phyloP scores from a whole-genome alignment of 495 filamentous ascomycete genomes.

The Penicillium coffeae region DNA sequence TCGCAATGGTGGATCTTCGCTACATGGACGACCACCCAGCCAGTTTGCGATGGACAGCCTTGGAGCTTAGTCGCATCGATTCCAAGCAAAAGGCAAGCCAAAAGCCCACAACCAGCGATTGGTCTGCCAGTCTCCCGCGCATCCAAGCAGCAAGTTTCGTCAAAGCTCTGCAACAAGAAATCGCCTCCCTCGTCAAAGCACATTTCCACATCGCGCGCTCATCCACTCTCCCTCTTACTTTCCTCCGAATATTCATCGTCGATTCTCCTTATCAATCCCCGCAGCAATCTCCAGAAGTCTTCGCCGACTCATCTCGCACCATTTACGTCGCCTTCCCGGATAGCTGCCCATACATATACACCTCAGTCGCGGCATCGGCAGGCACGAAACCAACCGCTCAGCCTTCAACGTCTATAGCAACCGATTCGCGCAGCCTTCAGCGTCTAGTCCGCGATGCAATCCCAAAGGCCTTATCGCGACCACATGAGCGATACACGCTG shows the following conservation, averaged over 20 bases:
- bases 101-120: conserved; percentile 24
- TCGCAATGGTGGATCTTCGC: conserved; percentile 76
- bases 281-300: conserved; percentile 33
- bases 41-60: conserved; percentile 70
- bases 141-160: conserved; percentile 76
- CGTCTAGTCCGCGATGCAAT: conserved; percentile 69
- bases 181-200: conserved; percentile 70
- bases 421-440: conserved; percentile 60
- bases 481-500: conserved; percentile 63
- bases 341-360: conserved; percentile 68
- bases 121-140: conserved; percentile 54
- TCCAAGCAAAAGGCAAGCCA: conserved; percentile 4
- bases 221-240: conserved; percentile 56
- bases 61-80: conserved; percentile 49
- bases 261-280: conserved; percentile 67
- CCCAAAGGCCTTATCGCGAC: conserved; percentile 70
- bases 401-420: conserved; percentile 26
- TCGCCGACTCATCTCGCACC: conserved; percentile 54
- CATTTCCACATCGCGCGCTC: conserved; percentile 73
- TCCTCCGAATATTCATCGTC: conserved; percentile 70
- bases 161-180: conserved; percentile 63
- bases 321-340: conserved; percentile 79
- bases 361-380: conserved; percentile 51
- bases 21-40: conserved; percentile 73
- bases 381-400: conserved; percentile 22